Conservation (phyloP, 2,329 filamentous ascomycete species). For the Allantophomopsis cytisporea region DNA sequence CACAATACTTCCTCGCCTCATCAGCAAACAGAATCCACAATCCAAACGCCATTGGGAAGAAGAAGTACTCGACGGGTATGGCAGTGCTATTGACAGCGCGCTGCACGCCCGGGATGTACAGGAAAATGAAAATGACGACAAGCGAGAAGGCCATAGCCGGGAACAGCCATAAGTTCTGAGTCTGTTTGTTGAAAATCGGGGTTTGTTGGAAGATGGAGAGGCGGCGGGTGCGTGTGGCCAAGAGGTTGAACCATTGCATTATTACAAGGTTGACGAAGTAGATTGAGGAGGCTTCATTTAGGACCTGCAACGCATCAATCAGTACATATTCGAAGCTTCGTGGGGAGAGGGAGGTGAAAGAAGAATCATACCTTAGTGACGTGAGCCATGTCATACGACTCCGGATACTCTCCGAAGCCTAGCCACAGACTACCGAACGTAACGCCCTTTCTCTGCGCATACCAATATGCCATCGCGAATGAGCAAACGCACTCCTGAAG, state of each 20-base stretch:
- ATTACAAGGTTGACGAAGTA: conserved; percentile 71
- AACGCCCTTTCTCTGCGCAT: conserved; percentile 44
- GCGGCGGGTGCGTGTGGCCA: conserved; percentile 47
- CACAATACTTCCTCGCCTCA: conserved; percentile 47
- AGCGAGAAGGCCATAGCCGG: conserved; percentile 56
- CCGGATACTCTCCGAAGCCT: conserved; percentile 48
- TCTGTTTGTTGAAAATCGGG: conserved; percentile 44
- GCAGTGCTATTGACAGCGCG: conserved; percentile 40
- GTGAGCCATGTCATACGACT: conserved; percentile 50
- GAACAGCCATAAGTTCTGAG: conserved; percentile 52
- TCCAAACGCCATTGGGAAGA: conserved; percentile 60
- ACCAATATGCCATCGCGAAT: conserved; percentile 54
- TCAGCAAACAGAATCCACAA: conserved; percentile 47
- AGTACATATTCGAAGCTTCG: conserved; percentile 33
- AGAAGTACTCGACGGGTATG: conserved; percentile 62
- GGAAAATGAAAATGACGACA: conserved; percentile 52
- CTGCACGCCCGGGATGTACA: conserved; percentile 53
- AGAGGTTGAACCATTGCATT: conserved; percentile 68
- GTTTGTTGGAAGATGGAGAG: conserved; percentile 59
- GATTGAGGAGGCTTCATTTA: conserved; percentile 27
- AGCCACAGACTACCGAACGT: conserved; percentile 54
- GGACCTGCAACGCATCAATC: conserved; percentile 18
- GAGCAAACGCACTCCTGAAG: conserved; percentile 43
- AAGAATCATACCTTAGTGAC: conserved; percentile 49
- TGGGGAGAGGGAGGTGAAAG: conserved; percentile 46